A percentile compares a stretch with the other conserved stretches of the same genome.
phyloP scores from a whole-genome alignment of 116 monocot species.

The Dioscorea cayenensis region DNA sequence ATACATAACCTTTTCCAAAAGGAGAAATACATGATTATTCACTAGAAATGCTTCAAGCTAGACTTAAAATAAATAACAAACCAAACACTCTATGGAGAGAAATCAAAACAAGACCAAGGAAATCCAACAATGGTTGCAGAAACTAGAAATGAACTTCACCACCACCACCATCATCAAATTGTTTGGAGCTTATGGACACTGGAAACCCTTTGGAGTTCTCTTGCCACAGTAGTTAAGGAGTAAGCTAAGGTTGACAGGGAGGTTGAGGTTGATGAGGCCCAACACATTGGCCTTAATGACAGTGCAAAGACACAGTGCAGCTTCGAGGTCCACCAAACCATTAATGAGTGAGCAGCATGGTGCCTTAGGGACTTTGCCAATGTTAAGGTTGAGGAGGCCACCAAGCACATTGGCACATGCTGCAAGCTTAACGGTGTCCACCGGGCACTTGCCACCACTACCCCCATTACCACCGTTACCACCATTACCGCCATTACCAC shows the following conservation, averaged over 20 bases:
- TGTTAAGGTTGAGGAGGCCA: constrained; percentile 47
- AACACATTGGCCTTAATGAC: constrained; percentile 36
- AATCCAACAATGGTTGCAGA: too few species aligned
- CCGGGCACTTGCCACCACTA: constrained; percentile 27
- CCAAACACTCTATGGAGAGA: too few species aligned
- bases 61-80: too few species aligned
- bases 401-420: constrained; percentile 61
- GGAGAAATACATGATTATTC: too few species aligned
- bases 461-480: neutral
- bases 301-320: constrained; percentile 65
- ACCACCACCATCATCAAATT: too few species aligned
- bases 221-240: constrained; percentile 33
- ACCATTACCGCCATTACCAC: neutral
- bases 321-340: constrained; percentile 54
- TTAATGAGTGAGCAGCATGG: constrained; percentile 52
- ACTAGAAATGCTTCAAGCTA: too few species aligned
- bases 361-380: constrained; percentile 47
- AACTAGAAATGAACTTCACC: too few species aligned
- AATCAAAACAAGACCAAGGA: too few species aligned
- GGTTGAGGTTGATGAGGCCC: constrained; percentile 25
- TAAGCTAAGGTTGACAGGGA: constrained; percentile 21
- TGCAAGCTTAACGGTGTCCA: constrained; percentile 49
- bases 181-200: neutral
- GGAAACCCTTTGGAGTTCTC: constrained; percentile 4
- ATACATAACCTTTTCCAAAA: too few species aligned